A percentile compares a stretch with the other conserved stretches of the same genome.
Conservation (phyloP, 179 eudicot species). For the Corrigiola litoralis region DNA sequence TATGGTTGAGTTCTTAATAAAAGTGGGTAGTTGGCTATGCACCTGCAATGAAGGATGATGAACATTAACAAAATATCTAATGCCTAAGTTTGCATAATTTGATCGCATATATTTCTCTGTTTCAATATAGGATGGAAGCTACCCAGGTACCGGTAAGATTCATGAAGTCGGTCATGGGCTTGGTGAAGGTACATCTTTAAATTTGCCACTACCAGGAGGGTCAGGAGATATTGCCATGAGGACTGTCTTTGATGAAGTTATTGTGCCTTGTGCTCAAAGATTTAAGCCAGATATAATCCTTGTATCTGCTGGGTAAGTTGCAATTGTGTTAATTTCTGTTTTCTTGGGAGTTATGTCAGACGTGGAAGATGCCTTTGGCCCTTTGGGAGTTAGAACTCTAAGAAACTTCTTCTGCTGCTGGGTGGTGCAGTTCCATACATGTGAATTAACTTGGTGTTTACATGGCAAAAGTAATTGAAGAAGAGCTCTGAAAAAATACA, state of each 20-base stretch:
- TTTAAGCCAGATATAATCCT: conserved; percentile 94
- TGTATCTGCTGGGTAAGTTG: conserved; percentile 86
- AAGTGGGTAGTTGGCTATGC: too few relatives aligned
- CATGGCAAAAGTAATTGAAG: too few relatives aligned
- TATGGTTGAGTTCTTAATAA: too few relatives aligned
- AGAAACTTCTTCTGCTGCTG: too few relatives aligned
- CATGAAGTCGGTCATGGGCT: conserved; percentile 60
- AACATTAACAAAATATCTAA: too few relatives aligned
- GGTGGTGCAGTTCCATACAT: too few relatives aligned
- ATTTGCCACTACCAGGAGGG: conserved; percentile 89
- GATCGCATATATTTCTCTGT: neutral
- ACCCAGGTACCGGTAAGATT: conserved; percentile 95
- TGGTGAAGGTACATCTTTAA: conserved; percentile 89
- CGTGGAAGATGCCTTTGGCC: too few relatives aligned
- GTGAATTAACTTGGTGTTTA: too few relatives aligned
- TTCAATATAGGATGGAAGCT: conserved; percentile 75
- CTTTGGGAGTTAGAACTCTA: too few relatives aligned
- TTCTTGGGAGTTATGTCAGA: too few relatives aligned
- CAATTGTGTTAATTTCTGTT: neutral
- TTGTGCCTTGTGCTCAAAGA: conserved; percentile 77
- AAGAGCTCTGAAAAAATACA: too few relatives aligned
- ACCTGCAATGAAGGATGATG: too few relatives aligned
- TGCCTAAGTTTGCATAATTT: neutral
- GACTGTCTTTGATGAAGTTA: conserved; percentile 73
- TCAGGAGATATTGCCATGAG: conserved; percentile 89